A percentile compares a stretch with the other conserved stretches of the same genome.
Evolutionary conservation across 768 basidiomycete genomes (phyloP).

Genomic region (Leccinum uliginosum): DNA sequence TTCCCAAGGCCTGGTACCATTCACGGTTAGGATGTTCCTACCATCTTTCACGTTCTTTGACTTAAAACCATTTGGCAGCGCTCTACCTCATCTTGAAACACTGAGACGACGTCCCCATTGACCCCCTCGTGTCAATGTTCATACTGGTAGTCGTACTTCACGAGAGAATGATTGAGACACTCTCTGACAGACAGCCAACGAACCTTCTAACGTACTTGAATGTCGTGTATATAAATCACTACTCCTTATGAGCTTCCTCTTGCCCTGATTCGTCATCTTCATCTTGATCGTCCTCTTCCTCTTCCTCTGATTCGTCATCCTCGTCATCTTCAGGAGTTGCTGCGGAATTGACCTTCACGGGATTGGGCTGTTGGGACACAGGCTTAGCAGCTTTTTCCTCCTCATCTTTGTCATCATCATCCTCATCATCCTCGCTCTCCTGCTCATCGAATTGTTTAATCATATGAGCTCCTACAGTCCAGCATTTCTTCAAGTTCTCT

Average conservation of each 20-base stretch:
- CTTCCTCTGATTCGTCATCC: slow-evolving; percentile 13
- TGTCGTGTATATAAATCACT: slow-evolving; percentile 6
- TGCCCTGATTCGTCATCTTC: slow-evolving; percentile 3
- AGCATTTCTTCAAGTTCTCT: slow-evolving; percentile 63
- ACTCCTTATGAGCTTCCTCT: slow-evolving; percentile 15
- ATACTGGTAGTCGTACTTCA: background rate
- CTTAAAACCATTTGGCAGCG: slow-evolving; percentile 39
- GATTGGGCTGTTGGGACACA: background rate
- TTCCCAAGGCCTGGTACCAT: slow-evolving; percentile 66
- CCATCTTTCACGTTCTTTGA: background rate
- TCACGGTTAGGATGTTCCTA: slow-evolving; percentile 41
- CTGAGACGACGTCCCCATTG: slow-evolving; percentile 22
- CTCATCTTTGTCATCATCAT: slow-evolving; percentile 15
- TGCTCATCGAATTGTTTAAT: slow-evolving; percentile 81
- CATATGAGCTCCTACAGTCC: slow-evolving; percentile 68
- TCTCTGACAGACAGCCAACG: background rate
- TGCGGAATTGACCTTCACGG: background rate
- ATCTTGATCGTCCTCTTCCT: slow-evolving; percentile 11
- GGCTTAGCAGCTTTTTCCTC: slow-evolving; percentile 11
- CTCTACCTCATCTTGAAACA: slow-evolving; percentile 81
- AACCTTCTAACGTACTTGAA: slow-evolving; percentile 4
- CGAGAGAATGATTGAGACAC: background rate
- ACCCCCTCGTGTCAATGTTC: background rate
- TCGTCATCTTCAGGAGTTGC: slow-evolving; percentile 3
- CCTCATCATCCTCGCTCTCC: slow-evolving; percentile 43